Percentiles rank a stretch among this genome's conserved stretches.
phyloP scores from a whole-genome alignment of 371 early-diverging fungal genomes.

The Encephalitozoon intestinalis region DNA sequence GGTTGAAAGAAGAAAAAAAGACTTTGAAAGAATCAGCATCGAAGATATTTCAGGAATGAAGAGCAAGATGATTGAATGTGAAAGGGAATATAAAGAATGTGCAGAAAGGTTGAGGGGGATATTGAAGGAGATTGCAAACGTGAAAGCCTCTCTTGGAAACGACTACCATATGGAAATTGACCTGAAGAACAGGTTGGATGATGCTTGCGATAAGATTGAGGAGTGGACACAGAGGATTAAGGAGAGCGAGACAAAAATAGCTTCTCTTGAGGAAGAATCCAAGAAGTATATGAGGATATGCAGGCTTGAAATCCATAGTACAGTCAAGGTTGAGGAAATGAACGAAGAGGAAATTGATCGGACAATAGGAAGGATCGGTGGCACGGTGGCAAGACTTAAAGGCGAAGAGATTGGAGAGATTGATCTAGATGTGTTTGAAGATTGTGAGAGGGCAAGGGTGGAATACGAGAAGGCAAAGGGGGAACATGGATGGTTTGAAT shows the following conservation, averaged over 20 bases:
- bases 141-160: constrained; percentile 41
- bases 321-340: constrained; percentile 50
- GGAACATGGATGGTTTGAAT: not conserved
- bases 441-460: constrained; percentile 30
- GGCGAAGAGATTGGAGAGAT: constrained; percentile 61
- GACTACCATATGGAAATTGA: constrained; percentile 49
- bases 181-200: constrained; percentile 38
- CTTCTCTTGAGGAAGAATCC: constrained; percentile 40
- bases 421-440: constrained; percentile 62
- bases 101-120: constrained; percentile 10
- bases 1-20: not conserved
- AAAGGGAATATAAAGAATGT: constrained; percentile 20
- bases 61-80: not conserved
- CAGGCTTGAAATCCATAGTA: not conserved
- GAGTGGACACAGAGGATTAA: not conserved
- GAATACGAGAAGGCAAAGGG: constrained; percentile 28
- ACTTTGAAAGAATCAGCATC: constrained; percentile 9
- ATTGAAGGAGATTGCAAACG: constrained; percentile 11
- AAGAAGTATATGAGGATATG: constrained; percentile 63
- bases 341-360: constrained; percentile 60
- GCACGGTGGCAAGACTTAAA: constrained; percentile 65
- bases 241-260: not conserved
- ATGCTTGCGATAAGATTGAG: constrained; percentile 9
- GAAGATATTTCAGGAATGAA: constrained; percentile 12
- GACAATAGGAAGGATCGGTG: constrained; percentile 65